These are phyloP conservation scores for Monilinia vaccinii-corymbosi DNA, from an alignment of 2,329 filamentous ascomycete genomes.

Conservation along the genomic window DNA sequence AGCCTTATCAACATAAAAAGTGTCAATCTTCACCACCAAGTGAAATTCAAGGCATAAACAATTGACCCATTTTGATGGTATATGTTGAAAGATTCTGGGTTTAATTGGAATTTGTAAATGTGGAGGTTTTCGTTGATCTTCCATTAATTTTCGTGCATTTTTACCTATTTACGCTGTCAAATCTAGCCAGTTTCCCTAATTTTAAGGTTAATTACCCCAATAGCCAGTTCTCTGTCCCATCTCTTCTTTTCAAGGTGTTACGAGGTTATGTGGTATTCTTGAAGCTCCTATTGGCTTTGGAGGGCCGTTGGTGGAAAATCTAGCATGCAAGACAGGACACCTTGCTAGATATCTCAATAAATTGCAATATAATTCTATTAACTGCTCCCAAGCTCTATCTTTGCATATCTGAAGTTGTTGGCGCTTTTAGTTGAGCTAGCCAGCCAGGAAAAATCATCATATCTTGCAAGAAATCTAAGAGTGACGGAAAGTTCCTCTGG, in stretches of 20 bases:
- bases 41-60: too few relatives aligned
- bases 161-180: not conserved
- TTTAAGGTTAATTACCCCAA: not conserved
- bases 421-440: not conserved
- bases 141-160: not conserved
- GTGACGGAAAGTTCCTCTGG: not conserved
- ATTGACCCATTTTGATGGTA: not conserved
- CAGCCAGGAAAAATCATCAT: not conserved
- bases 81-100: accelerated
- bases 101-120: not conserved
- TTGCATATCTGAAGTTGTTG: not conserved
- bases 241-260: not conserved
- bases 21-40: not conserved
- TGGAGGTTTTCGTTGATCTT: not conserved
- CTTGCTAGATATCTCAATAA: not conserved
- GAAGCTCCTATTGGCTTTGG: not conserved
- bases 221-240: not conserved
- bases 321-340: not conserved
- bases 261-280: not conserved
- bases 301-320: too few relatives aligned
- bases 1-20: not conserved
- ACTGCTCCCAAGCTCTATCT: not conserved
- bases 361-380: not conserved
- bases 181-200: not conserved
- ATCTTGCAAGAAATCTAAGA: too few relatives aligned